Percentiles rank a stretch among this genome's conserved stretches.
phyloP scores from a whole-genome alignment of 805 yeast genomes.

The Ogataea chonburiensis region DNA sequence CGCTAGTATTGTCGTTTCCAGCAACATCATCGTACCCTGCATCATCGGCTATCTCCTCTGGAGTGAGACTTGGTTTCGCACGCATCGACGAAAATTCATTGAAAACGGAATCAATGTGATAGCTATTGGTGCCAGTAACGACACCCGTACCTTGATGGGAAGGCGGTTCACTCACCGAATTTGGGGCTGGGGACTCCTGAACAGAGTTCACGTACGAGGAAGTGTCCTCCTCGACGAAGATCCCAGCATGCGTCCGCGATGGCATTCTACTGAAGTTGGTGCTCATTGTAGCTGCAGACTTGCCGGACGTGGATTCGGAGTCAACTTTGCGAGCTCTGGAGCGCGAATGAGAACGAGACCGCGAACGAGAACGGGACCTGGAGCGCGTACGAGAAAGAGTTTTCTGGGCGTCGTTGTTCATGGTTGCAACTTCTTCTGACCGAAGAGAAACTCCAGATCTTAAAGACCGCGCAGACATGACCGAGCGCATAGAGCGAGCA shows the following conservation, averaged over 20 bases:
- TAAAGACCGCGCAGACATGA: conserved; percentile 1
- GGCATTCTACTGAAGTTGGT: conserved; percentile 1
- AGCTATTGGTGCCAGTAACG: not conserved
- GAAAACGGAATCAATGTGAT: conserved; percentile 2
- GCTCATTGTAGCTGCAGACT: conserved; percentile 1
- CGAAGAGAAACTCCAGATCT: too few relatives aligned
- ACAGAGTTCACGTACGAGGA: not conserved
- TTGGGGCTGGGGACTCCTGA: not conserved
- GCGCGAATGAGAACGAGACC: not conserved
- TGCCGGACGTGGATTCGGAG: not conserved
- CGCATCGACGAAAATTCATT: conserved; percentile 2
- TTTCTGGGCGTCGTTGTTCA: not conserved
- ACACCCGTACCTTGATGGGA: not conserved
- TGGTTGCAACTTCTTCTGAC: not conserved
- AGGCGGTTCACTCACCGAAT: not conserved
- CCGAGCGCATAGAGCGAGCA: conserved; percentile 2
- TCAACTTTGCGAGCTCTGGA: not conserved
- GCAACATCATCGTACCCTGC: not conserved
- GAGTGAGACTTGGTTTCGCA: not conserved
- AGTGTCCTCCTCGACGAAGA: conserved; percentile 6
- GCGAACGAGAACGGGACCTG: not conserved
- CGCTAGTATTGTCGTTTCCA: too few relatives aligned
- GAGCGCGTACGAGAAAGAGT: too few relatives aligned
- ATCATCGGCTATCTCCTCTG: not conserved
- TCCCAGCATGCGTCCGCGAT: conserved; percentile 1